phyloP scores from a whole-genome alignment of 345 rosid species.

The Anastatica hierochuntica region DNA sequence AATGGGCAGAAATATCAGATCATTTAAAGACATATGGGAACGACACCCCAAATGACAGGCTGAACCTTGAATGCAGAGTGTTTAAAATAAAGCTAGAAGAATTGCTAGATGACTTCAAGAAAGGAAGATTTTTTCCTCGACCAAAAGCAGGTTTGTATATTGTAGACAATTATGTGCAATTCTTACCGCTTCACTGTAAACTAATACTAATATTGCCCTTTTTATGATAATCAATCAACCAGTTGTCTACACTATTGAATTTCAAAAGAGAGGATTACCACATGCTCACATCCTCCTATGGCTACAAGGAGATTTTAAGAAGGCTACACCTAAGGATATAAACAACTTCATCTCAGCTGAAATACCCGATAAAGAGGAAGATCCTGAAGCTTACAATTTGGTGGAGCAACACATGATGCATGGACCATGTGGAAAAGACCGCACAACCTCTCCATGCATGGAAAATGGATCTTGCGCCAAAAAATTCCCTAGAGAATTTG shows the following conservation, averaged over 20 bases:
- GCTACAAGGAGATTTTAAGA: not conserved
- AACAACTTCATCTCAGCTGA: not conserved
- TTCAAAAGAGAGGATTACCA: not conserved
- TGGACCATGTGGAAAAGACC: not conserved
- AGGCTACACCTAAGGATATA: rapidly evolving
- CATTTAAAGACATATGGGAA: not conserved
- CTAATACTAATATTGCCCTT: no score
- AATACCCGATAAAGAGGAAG: not conserved
- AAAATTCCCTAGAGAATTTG: not conserved
- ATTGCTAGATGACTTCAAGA: not conserved
- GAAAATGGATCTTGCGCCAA: not conserved
- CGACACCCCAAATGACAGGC: not conserved
- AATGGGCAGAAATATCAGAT: not conserved
- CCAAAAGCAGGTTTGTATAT: not conserved
- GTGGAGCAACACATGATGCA: not conserved
- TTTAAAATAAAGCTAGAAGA: not conserved
- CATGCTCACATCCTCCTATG: not conserved
- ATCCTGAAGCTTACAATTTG: not conserved
- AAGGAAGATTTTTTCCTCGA: not conserved
- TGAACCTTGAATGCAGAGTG: not conserved
- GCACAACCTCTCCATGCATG: not conserved
- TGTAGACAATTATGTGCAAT: no score
- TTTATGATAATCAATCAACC: not conserved
- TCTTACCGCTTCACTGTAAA: not conserved
- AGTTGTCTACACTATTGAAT: not conserved